Evolutionary conservation across 2,329 filamentous ascomycete genomes (phyloP), one percentile per base, ranked within the genome.

Genomic region (Aspergillus vadensis): DNA sequence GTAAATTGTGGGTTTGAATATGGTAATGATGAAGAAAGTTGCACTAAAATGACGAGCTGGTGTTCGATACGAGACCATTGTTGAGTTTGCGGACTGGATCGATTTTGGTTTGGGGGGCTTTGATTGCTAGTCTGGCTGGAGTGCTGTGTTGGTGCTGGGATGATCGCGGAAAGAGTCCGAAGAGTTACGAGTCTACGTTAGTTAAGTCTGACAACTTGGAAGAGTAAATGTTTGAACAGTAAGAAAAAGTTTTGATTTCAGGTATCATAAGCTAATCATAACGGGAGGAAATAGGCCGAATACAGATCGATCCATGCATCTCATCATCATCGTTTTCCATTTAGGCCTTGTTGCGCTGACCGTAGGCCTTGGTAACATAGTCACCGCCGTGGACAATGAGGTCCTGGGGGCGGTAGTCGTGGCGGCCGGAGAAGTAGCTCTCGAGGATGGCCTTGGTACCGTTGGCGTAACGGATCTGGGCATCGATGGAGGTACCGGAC

Each of bases 401-500:
- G 76, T 99, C 95, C 83, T 97, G 83, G 58, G 88, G 87, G 67
- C 85, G 84, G 85, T 99, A 99, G 83, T 98, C 93, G 75, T 91
- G 81, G 76, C 87, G 88, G 71, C 93, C 93, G 68, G 84, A 86
- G 77, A 97, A 91, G 86, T 98, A 99, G 80, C 89, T 92, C 67
- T 94, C 85, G 62, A 99, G 84, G 75, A 99, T 98, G 68, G 84
- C 80, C 90, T 97, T 97, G 79, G 87, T 90, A 71, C 92, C 92
- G 66, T 88, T 83, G 72, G 92, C 91, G 76, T 97, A 97, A 68
- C 92, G 88, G 82, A 91, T 89, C 85, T 99, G 95, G 61, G 95
- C 95, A 76, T 99, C 95, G 75, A 99, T 89, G n/a, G 93, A 97
- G 61, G 94, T 98, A 76, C 95, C 95, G 12, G 92, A 97, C 92